phyloP scores from a whole-genome alignment of 331 rosid species.

The Spiraea crenata region DNA sequence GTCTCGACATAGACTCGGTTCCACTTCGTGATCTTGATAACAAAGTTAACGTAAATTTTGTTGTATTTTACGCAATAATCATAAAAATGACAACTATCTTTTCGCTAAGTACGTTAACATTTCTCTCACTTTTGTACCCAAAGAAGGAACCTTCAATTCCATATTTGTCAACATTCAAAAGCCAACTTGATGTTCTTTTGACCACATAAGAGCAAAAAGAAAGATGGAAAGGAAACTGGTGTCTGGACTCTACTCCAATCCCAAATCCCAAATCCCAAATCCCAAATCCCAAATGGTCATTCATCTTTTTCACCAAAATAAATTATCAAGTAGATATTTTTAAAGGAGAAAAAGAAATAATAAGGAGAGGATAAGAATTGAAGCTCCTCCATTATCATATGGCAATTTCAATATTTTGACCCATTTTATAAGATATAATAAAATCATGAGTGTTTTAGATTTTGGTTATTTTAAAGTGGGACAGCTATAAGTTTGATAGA shows the following conservation, averaged over 20 bases:
- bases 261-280: too few relatives aligned
- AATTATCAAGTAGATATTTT: not conserved
- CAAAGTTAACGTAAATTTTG: too few relatives aligned
- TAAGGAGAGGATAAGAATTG: not conserved
- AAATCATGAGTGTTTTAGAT: not conserved
- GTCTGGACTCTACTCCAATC: not conserved
- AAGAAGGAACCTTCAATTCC: not conserved
- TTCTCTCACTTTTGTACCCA: not conserved
- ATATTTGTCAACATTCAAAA: not conserved
- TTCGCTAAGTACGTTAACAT: too few relatives aligned
- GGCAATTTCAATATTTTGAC: not conserved
- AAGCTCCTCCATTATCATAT: not conserved
- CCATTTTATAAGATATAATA: not conserved
- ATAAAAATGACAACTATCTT: too few relatives aligned
- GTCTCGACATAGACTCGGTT: too few relatives aligned
- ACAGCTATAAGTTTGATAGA: conserved; percentile 34
- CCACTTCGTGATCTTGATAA: too few relatives aligned
- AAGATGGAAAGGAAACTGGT: not conserved
- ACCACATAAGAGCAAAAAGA: not conserved
- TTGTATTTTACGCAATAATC: too few relatives aligned
- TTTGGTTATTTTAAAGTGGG: conserved; percentile 32
- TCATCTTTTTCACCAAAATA: too few relatives aligned
- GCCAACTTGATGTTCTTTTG: not conserved
- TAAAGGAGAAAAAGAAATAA: not conserved
- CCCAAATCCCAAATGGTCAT: too few relatives aligned